Evolutionary conservation across 768 basidiomycete species (phyloP).

Genomic region (Fistulinella prunicolor): DNA sequence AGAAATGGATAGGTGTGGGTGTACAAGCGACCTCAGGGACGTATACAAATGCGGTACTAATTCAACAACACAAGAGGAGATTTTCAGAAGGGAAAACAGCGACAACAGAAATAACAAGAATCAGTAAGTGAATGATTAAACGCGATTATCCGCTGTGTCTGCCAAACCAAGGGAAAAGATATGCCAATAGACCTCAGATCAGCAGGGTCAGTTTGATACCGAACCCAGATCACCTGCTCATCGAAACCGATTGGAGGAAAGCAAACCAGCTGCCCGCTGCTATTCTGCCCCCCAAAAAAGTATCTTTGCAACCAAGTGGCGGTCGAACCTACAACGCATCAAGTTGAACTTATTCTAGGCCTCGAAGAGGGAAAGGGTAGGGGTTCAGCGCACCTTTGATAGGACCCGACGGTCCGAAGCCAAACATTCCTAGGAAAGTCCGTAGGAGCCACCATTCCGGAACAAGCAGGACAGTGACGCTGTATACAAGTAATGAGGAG

Average conservation of each 20-base stretch:
- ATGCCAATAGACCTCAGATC: too few relatives aligned
- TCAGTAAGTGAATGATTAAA: too few relatives aligned
- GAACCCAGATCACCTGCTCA: slow-evolving; percentile 5
- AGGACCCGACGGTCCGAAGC: slow-evolving; percentile 16
- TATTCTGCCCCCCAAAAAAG: slow-evolving; percentile 8
- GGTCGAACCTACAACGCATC: slow-evolving; percentile 6
- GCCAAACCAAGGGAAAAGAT: too few relatives aligned
- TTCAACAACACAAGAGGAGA: too few relatives aligned
- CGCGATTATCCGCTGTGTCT: too few relatives aligned
- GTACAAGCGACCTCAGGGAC: too few relatives aligned
- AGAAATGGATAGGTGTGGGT: too few relatives aligned
- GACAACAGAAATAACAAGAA: too few relatives aligned
- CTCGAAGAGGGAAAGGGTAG: neutral
- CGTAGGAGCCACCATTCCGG: slow-evolving; percentile 14
- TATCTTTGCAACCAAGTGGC: slow-evolving; percentile 10
- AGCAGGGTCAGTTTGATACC: neutral
- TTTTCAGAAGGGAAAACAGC: too few relatives aligned
- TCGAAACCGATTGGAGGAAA: slow-evolving; percentile 12
- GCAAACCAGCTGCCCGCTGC: slow-evolving; percentile 11
- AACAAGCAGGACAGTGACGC: slow-evolving; percentile 5
- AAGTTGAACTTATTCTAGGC: too few relatives aligned
- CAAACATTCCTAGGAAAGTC: slow-evolving; percentile 10
- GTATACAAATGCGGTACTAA: too few relatives aligned
- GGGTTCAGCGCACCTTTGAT: slow-evolving; percentile 7
- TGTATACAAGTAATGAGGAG: slow-evolving; percentile 2